Conservation (phyloP, 164 flowering plant genomes). For the Liquidambar formosana region DNA sequence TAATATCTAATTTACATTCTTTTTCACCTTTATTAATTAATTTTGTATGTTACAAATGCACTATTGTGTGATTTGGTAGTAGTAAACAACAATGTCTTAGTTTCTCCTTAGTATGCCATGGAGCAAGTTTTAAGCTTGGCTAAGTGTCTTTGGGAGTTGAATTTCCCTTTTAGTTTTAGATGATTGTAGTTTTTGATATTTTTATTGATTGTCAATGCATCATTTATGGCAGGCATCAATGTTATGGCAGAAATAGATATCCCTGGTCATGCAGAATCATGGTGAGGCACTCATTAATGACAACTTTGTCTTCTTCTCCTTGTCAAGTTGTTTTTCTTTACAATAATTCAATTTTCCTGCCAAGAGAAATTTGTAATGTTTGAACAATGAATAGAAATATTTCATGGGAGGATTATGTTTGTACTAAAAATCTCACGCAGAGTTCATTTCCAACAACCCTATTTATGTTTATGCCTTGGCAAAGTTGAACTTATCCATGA, state of each 20-base stretch:
- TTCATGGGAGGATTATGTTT: too few species aligned
- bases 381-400: too few species aligned
- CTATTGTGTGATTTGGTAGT: too few species aligned
- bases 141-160: background rate
- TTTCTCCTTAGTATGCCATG: background rate
- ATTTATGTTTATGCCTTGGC: too few species aligned
- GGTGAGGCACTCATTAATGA: conserved; percentile 41
- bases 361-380: too few species aligned
- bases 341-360: too few species aligned
- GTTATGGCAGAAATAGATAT: conserved; percentile 95
- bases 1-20: background rate
- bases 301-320: too few species aligned
- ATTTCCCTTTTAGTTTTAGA: background rate
- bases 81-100: background rate
- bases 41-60: too few species aligned
- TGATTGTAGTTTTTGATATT: background rate
- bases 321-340: too few species aligned
- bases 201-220: conserved; percentile 7
- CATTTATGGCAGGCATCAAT: conserved; percentile 67
- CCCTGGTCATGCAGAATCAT: conserved; percentile 97
- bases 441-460: too few species aligned
- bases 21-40: background rate
- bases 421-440: too few species aligned
- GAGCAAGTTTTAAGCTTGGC: background rate
- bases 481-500: too few species aligned